Percentiles rank a stretch among this genome's conserved stretches.
Conservation (phyloP, 176 grass and related monocot genomes). For the Eremochloa ophiuroides region DNA sequence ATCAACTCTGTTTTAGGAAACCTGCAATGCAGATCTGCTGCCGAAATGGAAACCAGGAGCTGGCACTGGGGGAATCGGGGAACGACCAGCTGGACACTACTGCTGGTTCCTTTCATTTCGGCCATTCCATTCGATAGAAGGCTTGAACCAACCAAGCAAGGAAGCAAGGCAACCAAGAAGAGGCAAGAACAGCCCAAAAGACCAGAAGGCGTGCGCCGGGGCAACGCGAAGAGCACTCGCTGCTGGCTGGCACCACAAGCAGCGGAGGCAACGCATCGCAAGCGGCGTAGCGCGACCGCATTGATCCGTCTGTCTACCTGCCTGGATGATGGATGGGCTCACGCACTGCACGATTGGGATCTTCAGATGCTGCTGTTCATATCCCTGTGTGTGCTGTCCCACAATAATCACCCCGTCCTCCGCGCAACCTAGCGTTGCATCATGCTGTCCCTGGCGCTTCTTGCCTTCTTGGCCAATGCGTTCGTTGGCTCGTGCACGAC, state of each 20-base stretch:
- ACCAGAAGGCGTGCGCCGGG: too few relatives aligned
- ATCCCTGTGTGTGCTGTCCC: conserved; percentile 5
- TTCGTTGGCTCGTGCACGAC: not conserved
- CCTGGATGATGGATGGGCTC: conserved; percentile 10
- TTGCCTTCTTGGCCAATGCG: not conserved
- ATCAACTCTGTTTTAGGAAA: too few relatives aligned
- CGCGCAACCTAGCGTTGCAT: not conserved
- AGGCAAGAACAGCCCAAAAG: not conserved
- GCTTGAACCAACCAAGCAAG: too few relatives aligned
- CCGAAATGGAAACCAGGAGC: too few relatives aligned
- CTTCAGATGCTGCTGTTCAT: conserved; percentile 16
- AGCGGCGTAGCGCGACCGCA: not conserved
- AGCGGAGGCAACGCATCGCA: not conserved
- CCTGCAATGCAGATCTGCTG: too few relatives aligned
- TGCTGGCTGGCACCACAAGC: not conserved
- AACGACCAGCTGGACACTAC: too few relatives aligned
- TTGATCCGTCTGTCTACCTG: not conserved
- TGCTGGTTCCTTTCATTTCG: too few relatives aligned
- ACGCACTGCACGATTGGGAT: conserved; percentile 21
- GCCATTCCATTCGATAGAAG: too few relatives aligned
- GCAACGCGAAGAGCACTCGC: not conserved
- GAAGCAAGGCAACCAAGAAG: too few relatives aligned
- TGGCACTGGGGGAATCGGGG: too few relatives aligned
- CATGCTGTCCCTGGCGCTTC: not conserved
- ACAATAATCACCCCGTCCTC: not conserved